Conservation (phyloP, 257 asterid genomes). For the Solanum pennellii region DNA sequence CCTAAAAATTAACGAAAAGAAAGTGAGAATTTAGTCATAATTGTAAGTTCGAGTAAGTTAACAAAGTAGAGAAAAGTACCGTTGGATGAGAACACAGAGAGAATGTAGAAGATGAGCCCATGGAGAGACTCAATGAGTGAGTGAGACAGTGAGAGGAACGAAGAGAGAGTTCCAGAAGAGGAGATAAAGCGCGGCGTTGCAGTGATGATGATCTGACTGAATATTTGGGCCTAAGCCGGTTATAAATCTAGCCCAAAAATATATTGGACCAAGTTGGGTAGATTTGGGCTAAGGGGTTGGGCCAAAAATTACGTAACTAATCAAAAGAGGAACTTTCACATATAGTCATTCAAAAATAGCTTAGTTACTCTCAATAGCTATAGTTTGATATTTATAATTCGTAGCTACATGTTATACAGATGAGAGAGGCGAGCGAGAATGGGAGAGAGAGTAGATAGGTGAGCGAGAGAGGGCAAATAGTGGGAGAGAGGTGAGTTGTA, state of each 20-base stretch:
- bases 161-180: neutral
- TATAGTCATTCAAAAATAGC: too few relatives aligned
- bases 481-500: too few relatives aligned
- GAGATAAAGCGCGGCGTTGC: neutral
- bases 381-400: too few relatives aligned
- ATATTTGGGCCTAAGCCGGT: neutral
- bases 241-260: neutral
- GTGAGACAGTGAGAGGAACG: neutral
- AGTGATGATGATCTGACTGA: neutral
- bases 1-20: slow-evolving; percentile 11
- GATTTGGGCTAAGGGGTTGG: neutral
- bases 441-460: too few relatives aligned
- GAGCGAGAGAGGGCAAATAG: too few relatives aligned
- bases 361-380: too few relatives aligned
- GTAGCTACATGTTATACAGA: too few relatives aligned
- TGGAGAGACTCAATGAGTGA: neutral
- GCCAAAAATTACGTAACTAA: too few relatives aligned
- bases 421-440: too few relatives aligned
- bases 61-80: slow-evolving; percentile 17
- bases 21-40: neutral
- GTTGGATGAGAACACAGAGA: slow-evolving; percentile 37
- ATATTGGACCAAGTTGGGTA: neutral
- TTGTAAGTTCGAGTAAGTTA: neutral
- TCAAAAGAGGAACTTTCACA: too few relatives aligned
- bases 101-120: slow-evolving; percentile 50